Base-by-base conservation (phyloP, 306 rosid genomes). In the Rosa chinensis region DNA sequence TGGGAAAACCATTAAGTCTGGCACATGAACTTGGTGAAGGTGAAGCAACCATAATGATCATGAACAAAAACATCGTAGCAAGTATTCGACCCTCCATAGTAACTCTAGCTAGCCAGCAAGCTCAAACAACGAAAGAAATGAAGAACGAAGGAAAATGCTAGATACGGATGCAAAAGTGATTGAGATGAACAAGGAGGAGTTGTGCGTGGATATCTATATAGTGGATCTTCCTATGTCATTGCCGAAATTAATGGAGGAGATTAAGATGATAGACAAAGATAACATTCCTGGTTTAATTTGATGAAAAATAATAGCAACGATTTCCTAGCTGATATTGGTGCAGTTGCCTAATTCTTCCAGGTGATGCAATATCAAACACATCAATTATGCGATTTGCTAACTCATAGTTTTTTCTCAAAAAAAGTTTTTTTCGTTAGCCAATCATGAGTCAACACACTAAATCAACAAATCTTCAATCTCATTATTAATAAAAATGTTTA, bases 31-130 rank as follows among this genome's bases (percentile, higher is more conserved):
- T 66, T 39, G 70, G 45, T 16, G 45, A 37, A 18, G 45, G 47
- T 66, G 25, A 66, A 66, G 70, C 70, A 37, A 66, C 17, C 68
- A 28, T 7, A 62, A 66, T 14, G 45, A 66, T 39, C 70, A 66
- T 16, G 45, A 66, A 17, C 47, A 35, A 6, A 66, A 14, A 35
- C 5, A 66, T 32, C 70, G 14, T 37, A 2, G 70, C 10, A 14
- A 64, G 10, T 64, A 14, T 44, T 35, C 45, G 44, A 35, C 45
- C 45, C 47, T 66, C 21, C 70, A 32, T 35, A 11, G 12, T 56
- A 56, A 21, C 6, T 0, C 43, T 63, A 32, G 20, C 70, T 13
- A 32, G 20, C 43, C 32, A 63, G 69, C 43, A 16, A 35, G 6
- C 23, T 25, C 67, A 14, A 32, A 64, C 11, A 32, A 62, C 5